phyloP scores from a whole-genome alignment of 768 basidiomycete genomes.

The Rhodotorula paludigena region DNA sequence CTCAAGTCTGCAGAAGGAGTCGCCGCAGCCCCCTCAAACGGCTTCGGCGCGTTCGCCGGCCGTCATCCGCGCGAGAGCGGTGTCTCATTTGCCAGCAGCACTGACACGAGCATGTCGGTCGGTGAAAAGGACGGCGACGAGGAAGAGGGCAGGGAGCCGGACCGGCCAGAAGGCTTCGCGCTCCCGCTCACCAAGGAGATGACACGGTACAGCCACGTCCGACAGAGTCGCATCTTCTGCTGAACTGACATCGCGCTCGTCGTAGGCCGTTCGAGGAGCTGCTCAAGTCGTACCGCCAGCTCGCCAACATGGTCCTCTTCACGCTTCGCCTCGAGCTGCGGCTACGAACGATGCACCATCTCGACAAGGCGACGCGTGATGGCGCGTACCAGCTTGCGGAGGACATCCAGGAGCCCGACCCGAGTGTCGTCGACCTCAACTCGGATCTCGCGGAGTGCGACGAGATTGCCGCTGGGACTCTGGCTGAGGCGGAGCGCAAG shows the following conservation, averaged over 20 bases:
- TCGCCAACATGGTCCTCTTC: conserved; percentile 77
- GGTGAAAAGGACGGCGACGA: neutral
- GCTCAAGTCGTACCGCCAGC: conserved; percentile 80
- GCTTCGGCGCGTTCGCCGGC: conserved; percentile 1
- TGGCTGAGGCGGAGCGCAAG: conserved; percentile 65
- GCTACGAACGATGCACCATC: conserved; percentile 72
- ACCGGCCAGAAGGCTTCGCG: conserved; percentile 46
- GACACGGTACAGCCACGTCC: conserved; percentile 78
- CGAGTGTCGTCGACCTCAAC: conserved; percentile 80
- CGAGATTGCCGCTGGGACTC: conserved; percentile 59
- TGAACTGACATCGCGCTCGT: no score
- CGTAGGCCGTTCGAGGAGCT: conserved; percentile 89
- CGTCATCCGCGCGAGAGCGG: conserved; percentile 18
- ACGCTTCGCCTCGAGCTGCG: conserved; percentile 83
- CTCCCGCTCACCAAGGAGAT: conserved; percentile 82
- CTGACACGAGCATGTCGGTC: conserved; percentile 2
- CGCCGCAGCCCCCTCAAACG: conserved; percentile 22
- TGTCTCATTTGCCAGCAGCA: conserved; percentile 15
- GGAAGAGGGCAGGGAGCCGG: neutral
- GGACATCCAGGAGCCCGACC: conserved; percentile 86
- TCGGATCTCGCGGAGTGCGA: conserved; percentile 70
- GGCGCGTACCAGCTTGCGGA: conserved; percentile 76
- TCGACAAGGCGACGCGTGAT: conserved; percentile 71
- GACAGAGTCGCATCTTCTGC: no score
- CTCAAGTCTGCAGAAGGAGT: conserved; percentile 62